A percentile compares a stretch with the other conserved stretches of the same genome.
These are phyloP conservation scores for Zygnema cylindricum DNA, from an alignment of 139 green algal species.

Conservation along the genomic window DNA sequence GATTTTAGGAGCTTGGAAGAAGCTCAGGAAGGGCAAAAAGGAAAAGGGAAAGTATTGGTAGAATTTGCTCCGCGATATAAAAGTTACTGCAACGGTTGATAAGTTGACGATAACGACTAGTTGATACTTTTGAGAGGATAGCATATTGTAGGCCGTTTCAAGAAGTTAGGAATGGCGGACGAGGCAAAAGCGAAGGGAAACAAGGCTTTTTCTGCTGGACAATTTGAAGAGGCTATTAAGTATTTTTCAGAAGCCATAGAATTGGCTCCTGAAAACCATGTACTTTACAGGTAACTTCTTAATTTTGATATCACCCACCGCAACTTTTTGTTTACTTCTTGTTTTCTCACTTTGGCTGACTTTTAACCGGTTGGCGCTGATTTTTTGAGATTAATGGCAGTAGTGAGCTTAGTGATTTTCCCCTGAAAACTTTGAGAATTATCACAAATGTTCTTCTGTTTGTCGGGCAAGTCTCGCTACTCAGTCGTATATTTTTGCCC, in stretches of 20 bases:
- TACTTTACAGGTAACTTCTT: conserved; percentile 82
- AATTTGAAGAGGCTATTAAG: conserved; percentile 84
- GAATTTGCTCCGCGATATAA: no score
- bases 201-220: conserved; percentile 81
- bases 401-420: no score
- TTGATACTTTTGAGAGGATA: background rate
- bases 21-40: background rate
- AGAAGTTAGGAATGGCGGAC: conserved; percentile 41
- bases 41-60: background rate
- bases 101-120: no score
- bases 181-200: conserved; percentile 88
- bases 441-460: no score
- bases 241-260: conserved; percentile 74
- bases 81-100: no score
- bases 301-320: background rate
- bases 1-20: background rate
- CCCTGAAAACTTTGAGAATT: no score
- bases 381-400: no score
- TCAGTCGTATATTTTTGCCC: no score
- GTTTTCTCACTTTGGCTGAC: no score
- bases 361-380: no score
- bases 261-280: conserved; percentile 86
- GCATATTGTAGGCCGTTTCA: background rate
- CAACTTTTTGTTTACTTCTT: background rate
- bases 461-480: no score